Conservation (phyloP, 306 rosid species). For the Dryas alaskensis region DNA sequence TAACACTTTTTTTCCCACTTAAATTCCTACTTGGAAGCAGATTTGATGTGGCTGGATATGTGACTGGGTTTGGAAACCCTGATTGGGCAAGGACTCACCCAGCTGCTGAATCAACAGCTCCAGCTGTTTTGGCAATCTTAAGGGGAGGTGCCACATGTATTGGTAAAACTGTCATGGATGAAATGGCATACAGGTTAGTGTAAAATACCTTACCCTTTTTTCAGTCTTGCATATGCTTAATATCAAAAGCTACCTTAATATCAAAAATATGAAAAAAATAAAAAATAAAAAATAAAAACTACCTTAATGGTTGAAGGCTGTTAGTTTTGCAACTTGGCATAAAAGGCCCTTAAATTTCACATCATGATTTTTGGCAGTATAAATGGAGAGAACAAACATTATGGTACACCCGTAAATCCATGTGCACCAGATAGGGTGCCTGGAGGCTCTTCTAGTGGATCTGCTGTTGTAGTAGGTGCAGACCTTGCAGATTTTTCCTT, state of each 20-base stretch:
- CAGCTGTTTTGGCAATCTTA: constrained; percentile 52
- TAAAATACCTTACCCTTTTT: background rate
- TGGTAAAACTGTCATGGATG: constrained; percentile 92
- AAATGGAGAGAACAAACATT: constrained; percentile 52
- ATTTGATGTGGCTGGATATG: constrained; percentile 76
- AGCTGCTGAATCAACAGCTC: constrained; percentile 70
- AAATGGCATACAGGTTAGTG: constrained; percentile 85
- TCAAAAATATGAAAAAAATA: too few species aligned
- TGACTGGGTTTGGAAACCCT: constrained; percentile 85
- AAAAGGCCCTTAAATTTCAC: constrained; percentile 8
- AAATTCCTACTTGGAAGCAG: constrained; percentile 33
- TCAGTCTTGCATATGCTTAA: background rate
- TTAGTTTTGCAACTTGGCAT: constrained; percentile 9
- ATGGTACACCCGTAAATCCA: constrained; percentile 56
- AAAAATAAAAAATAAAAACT: too few species aligned
- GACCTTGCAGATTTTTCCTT: constrained; percentile 80
- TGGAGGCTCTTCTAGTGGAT: constrained; percentile 61
- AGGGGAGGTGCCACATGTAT: constrained; percentile 77
- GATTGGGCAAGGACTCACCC: constrained; percentile 91
- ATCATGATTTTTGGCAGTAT: constrained; percentile 34
- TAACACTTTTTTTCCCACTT: background rate
- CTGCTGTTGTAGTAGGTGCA: constrained; percentile 79
- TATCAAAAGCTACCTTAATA: background rate
- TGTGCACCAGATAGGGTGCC: constrained; percentile 47
- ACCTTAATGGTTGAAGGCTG: background rate